A percentile compares a stretch with the other conserved stretches of the same genome.
Conservation (phyloP, 805 yeast genomes). For the Ogataea kodamae region DNA sequence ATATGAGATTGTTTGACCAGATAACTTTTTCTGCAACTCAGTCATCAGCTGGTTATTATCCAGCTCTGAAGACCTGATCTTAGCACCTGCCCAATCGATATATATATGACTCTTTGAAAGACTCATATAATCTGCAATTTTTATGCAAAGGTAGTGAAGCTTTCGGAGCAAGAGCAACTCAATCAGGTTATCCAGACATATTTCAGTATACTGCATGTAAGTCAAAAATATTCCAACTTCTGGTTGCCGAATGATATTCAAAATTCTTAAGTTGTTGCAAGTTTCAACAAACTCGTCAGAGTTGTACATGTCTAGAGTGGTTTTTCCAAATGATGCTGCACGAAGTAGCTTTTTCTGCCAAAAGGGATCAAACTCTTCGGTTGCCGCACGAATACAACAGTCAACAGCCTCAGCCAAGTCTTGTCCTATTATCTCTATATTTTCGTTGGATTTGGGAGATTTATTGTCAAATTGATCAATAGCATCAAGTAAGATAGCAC, state of each 20-base stretch:
- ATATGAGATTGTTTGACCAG: conserved; percentile 46
- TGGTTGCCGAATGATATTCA: conserved; percentile 63
- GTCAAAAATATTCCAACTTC: conserved; percentile 73
- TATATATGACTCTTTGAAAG: conserved; percentile 53
- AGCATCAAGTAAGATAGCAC: conserved; percentile 81
- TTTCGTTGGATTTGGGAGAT: conserved; percentile 80
- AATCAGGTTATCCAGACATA: conserved; percentile 59
- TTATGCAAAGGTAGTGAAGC: conserved; percentile 58
- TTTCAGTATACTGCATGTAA: conserved; percentile 42
- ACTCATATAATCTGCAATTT: conserved; percentile 50
- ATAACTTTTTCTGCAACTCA: conserved; percentile 46
- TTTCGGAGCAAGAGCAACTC: conserved; percentile 55
- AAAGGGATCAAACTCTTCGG: conserved; percentile 69
- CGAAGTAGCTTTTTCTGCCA: conserved; percentile 78
- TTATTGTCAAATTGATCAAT: conserved; percentile 59
- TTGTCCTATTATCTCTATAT: conserved; percentile 52
- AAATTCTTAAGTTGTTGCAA: conserved; percentile 57
- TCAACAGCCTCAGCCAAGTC: conserved; percentile 57
- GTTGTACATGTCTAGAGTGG: conserved; percentile 51
- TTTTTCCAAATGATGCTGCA: conserved; percentile 87
- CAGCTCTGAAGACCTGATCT: conserved; percentile 53
- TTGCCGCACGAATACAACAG: conserved; percentile 69
- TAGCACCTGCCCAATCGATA: conserved; percentile 76
- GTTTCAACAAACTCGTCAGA: conserved; percentile 61
- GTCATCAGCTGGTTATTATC: conserved; percentile 59